Evolutionary conservation across 805 yeast genomes (phyloP).

Genomic region (Saccharomycopsis guyanensis): DNA sequence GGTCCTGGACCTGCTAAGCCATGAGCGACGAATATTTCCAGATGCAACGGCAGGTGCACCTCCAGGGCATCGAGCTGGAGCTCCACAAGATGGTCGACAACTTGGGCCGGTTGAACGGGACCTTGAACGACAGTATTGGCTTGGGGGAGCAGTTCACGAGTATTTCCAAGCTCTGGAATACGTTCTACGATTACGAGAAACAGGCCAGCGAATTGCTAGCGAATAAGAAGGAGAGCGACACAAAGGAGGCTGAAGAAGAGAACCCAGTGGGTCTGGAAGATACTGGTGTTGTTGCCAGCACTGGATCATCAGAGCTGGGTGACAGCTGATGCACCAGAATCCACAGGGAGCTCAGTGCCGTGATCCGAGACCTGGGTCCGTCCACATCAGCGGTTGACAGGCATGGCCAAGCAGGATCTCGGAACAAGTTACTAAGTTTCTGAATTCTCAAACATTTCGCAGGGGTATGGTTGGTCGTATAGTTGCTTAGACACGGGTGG

Average conservation of each 20-base stretch:
- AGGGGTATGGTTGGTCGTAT: too few species aligned
- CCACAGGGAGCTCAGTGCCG: too few species aligned
- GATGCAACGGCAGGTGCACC: slow-evolving; percentile 9
- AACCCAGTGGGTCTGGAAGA: too few species aligned
- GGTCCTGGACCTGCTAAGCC: background rate
- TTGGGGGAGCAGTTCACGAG: slow-evolving; percentile 20
- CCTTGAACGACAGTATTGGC: slow-evolving; percentile 12
- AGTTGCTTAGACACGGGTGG: too few species aligned
- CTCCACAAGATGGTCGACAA: slow-evolving; percentile 4
- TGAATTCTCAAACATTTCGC: too few species aligned
- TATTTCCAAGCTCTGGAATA: slow-evolving; percentile 19
- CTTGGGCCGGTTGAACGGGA: slow-evolving; percentile 39
- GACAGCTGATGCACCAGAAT: too few species aligned
- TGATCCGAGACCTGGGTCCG: too few species aligned
- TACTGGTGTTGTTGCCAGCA: background rate
- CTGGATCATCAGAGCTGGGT: background rate
- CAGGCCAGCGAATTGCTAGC: slow-evolving; percentile 4
- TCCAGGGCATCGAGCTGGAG: slow-evolving; percentile 10
- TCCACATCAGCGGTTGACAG: too few species aligned
- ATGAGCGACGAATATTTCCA: slow-evolving; percentile 5
- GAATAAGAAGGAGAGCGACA: background rate
- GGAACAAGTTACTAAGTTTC: too few species aligned
- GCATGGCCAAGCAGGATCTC: too few species aligned
- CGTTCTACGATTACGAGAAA: slow-evolving; percentile 14
- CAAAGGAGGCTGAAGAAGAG: too few species aligned